Percentiles rank a stretch among this genome's conserved stretches.
phyloP scores from a whole-genome alignment of 1,284 basidiomycete genomes.

The Fomitopsis palustris region DNA sequence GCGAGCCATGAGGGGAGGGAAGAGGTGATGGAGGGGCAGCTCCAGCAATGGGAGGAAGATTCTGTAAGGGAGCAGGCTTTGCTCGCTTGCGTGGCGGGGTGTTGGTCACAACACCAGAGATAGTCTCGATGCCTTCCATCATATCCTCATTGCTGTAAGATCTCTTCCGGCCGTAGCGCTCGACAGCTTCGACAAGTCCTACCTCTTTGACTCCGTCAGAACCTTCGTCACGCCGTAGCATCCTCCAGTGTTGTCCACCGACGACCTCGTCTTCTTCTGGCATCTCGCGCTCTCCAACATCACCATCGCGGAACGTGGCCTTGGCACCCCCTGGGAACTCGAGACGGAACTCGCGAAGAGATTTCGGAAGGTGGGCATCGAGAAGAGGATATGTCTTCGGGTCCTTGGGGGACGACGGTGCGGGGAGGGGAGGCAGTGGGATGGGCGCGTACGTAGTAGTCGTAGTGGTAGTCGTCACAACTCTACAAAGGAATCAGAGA shows the following conservation, averaged over 20 bases:
- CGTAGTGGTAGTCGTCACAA: slow-evolving; percentile 82
- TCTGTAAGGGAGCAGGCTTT: slow-evolving; percentile 53
- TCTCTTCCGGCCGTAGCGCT: slow-evolving; percentile 77
- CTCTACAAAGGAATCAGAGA: slow-evolving; percentile 44
- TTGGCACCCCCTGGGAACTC: slow-evolving; percentile 74
- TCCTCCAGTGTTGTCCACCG: slow-evolving; percentile 69
- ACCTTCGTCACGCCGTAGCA: slow-evolving; percentile 63
- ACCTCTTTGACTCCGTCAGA: slow-evolving; percentile 48
- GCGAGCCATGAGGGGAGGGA: slow-evolving; percentile 79
- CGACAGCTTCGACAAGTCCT: slow-evolving; percentile 71
- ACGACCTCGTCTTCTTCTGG: slow-evolving; percentile 66
- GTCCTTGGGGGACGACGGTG: slow-evolving; percentile 69
- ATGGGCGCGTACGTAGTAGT: slow-evolving; percentile 84
- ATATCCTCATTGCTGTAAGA: slow-evolving; percentile 63
- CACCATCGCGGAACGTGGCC: slow-evolving; percentile 72
- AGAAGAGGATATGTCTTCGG: slow-evolving; percentile 73
- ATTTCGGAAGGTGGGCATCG: slow-evolving; percentile 64
- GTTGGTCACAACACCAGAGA: slow-evolving; percentile 41
- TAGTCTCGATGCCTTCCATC: slow-evolving; percentile 76
- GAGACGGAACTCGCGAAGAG: slow-evolving; percentile 68
- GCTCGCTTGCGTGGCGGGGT: slow-evolving; percentile 75
- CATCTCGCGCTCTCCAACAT: slow-evolving; percentile 59
- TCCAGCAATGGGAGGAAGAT: slow-evolving; percentile 55
- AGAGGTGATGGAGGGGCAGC: slow-evolving; percentile 79
- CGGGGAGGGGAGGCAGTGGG: slow-evolving; percentile 64